Conservation (phyloP, 2,329 filamentous ascomycete species). For the Paracamarosporium sp. region DNA sequence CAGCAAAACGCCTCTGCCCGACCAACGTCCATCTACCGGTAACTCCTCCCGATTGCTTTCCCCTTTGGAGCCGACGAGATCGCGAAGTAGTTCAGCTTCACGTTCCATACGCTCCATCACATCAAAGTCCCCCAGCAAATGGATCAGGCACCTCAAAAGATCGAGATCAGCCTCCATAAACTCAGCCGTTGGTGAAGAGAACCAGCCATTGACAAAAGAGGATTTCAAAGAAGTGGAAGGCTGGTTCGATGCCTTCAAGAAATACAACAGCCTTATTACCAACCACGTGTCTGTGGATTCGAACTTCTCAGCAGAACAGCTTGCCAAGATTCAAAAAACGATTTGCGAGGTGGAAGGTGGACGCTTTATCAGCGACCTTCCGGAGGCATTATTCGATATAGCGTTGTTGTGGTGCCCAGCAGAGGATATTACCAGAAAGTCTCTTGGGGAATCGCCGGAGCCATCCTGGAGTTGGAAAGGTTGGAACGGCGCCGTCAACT, state of each 20-base stretch:
- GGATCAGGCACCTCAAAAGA: slow-evolving; percentile 31
- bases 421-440: slow-evolving; percentile 17
- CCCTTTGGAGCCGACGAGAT: slow-evolving; percentile 23
- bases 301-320: slow-evolving; percentile 20
- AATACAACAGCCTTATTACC: slow-evolving; percentile 40
- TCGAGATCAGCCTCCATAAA: slow-evolving; percentile 35
- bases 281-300: slow-evolving; percentile 21
- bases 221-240: slow-evolving; percentile 35
- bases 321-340: slow-evolving; percentile 29
- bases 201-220: slow-evolving; percentile 19
- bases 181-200: slow-evolving; percentile 20
- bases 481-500: slow-evolving; percentile 34
- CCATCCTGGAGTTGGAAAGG: slow-evolving; percentile 44
- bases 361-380: slow-evolving; percentile 36
- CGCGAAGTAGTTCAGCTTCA: slow-evolving; percentile 35
- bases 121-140: slow-evolving; percentile 24
- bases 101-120: slow-evolving; percentile 28
- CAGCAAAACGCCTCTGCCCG: slow-evolving; percentile 7
- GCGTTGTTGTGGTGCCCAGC: slow-evolving; percentile 43
- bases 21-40: not conserved
- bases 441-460: slow-evolving; percentile 14
- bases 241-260: slow-evolving; percentile 38
- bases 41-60: slow-evolving; percentile 15
- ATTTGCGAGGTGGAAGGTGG: slow-evolving; percentile 39
- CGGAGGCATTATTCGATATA: slow-evolving; percentile 40